phyloP scores from a whole-genome alignment of 2,329 filamentous ascomycete genomes.

The Botryotinia narcissicola region DNA sequence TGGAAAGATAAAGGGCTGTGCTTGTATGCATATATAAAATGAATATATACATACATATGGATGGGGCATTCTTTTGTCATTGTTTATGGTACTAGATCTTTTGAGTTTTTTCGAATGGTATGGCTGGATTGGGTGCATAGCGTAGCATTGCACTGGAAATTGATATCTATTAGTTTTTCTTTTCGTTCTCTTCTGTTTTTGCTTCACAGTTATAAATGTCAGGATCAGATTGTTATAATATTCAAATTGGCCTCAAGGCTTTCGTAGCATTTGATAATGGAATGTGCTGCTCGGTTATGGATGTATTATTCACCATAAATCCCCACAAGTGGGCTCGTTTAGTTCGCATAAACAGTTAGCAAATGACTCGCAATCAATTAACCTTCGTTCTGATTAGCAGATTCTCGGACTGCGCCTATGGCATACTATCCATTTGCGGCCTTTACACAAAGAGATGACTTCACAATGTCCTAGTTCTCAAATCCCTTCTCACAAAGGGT shows the following conservation, averaged over 20 bases:
- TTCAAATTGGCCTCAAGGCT: neutral
- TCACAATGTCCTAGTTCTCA: neutral
- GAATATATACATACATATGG: conserved; percentile 1
- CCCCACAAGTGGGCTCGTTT: neutral
- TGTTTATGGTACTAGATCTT: conserved; percentile 14
- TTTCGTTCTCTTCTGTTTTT: neutral
- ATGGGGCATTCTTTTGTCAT: neutral
- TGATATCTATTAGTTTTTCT: neutral
- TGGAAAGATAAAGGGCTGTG: neutral
- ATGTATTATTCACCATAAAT: neutral
- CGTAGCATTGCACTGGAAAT: conserved; percentile 12
- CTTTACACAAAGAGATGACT: neutral
- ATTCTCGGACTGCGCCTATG: too few species aligned
- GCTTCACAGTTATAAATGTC: neutral
- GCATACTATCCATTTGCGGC: neutral
- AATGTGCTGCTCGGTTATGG: neutral
- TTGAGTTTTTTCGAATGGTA: neutral
- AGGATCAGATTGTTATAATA: neutral
- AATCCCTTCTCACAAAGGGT: neutral
- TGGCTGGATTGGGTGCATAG: conserved; percentile 14
- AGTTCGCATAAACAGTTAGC: too few species aligned
- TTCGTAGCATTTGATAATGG: neutral
- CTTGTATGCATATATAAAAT: conserved; percentile 9
- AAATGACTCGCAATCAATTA: too few species aligned
- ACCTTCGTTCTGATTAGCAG: neutral